Evolutionary conservation across 202 grass and related monocot species (phyloP), one percentile per base, ranked within the genome.

Genomic region (Digitaria exilis): DNA sequence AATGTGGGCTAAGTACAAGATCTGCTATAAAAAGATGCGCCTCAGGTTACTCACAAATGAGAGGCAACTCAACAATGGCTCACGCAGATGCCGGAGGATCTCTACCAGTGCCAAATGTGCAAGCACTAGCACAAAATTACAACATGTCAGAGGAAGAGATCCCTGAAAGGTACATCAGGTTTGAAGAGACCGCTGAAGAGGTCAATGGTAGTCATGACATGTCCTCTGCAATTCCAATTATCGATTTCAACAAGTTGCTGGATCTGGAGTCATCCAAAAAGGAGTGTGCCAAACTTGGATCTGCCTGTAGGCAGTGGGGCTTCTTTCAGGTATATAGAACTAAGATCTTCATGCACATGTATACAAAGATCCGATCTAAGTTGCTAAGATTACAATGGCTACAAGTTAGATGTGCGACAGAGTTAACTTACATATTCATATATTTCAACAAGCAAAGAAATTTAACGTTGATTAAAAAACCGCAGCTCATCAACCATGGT

Each of bases 401-500:
- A 26, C 3, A 58, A 58, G n/a, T 25, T 57, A 25, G 9, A 24
- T 57, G 6, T 51, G 17, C 49, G 18, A 51, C 17, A 57, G 54
- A 57, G n/a, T 57, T 5, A 56, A 56, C 52, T 56, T 24, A 1
- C 52, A 3, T 58, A 25, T 58, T 58, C n/a, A 58, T 24, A 58
- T 60, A 15, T 56, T 39, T 54, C 7, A 55, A 73, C 28, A 6
- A 46, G 6, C 28, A 9, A 6, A 1, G 0, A 17, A 31, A 16
- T 42, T 4, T 41, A 58, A 22, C 10, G 72, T 66, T 37, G 21
- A 26, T 54, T 65, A 12, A 51, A 49, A 75, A 65, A 59, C 34
- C 30, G 4, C 77, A 86, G 87, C 29, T 93, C 26, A 63, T 93
- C 41, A 88, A 85, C 73, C 94, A 90, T 69, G 87, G 84, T 43